A percentile compares a stretch with the other conserved stretches of the same genome.
These are phyloP conservation scores for Arxiozyma slooffiae DNA, from an alignment of 1,139 yeast genomes.

Conservation along the genomic window DNA sequence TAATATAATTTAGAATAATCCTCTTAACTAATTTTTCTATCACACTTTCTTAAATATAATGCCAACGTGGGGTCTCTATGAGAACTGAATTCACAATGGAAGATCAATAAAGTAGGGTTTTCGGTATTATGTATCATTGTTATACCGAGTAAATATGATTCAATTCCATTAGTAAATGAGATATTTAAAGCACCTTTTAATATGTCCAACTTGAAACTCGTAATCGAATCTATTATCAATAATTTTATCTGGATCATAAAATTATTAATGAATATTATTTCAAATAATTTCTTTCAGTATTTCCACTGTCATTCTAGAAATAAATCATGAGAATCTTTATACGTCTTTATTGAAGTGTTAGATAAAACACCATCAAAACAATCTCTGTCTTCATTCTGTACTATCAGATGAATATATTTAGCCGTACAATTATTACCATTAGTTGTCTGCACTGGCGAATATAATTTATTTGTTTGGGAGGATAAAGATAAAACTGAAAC, in stretches of 20 bases:
- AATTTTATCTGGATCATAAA: conserved; percentile 52
- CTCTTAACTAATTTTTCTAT: conserved; percentile 61
- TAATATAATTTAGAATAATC: conserved; percentile 71
- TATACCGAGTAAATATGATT: conserved; percentile 8
- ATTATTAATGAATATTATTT: conserved; percentile 40
- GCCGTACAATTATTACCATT: not conserved
- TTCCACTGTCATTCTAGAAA: conserved; percentile 60
- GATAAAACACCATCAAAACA: not conserved
- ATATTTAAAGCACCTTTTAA: conserved; percentile 72
- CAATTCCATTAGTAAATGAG: conserved; percentile 48
- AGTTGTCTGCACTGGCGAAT: not conserved
- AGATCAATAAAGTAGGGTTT: conserved; percentile 47
- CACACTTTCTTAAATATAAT: conserved; percentile 70
- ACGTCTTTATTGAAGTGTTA: not conserved
- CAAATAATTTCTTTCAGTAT: conserved; percentile 56
- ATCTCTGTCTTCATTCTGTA: not conserved
- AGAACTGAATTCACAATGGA: conserved; percentile 91
- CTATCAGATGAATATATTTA: not conserved
- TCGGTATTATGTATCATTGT: not conserved
- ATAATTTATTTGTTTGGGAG: not conserved
- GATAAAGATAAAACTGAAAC: not conserved
- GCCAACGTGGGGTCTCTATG: conserved; percentile 94
- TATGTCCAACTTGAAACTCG: conserved; percentile 90
- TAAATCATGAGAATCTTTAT: conserved; percentile 36
- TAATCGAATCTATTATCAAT: conserved; percentile 89